Conservation (phyloP, 75 land plant species). For the Gnetum montanum region DNA sequence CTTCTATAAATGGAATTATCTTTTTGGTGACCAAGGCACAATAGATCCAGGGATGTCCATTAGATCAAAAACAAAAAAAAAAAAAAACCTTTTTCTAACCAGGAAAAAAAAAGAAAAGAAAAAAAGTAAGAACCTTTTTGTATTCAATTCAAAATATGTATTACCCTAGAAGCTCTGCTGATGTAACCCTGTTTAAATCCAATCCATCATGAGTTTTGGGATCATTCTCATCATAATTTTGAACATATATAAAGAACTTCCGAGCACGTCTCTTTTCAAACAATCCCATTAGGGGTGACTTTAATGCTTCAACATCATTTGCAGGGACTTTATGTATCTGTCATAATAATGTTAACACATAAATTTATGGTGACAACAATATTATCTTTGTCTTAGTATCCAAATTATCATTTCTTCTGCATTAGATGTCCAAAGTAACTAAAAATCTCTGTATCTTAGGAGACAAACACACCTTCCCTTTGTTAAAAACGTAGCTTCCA, state of each 20-base stretch:
- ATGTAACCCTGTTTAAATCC: slow-evolving; percentile 49
- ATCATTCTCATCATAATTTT: slow-evolving; percentile 48
- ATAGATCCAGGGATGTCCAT: not conserved
- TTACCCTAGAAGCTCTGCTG: slow-evolving; percentile 49
- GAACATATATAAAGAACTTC: slow-evolving; percentile 63
- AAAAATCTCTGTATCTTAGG: too few relatives aligned
- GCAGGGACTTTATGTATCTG: slow-evolving; percentile 69
- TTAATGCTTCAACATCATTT: slow-evolving; percentile 64
- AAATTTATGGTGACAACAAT: slow-evolving; percentile 1
- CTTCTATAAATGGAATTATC: too few relatives aligned
- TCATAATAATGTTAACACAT: slow-evolving; percentile 2
- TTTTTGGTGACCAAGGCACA: too few relatives aligned
- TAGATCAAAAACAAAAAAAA: not conserved
- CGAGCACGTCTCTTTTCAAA: slow-evolving; percentile 72
- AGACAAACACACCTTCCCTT: slow-evolving; percentile 61
- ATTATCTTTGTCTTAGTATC: not conserved
- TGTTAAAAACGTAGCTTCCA: slow-evolving; percentile 94
- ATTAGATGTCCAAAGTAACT: too few relatives aligned
- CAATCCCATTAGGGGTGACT: slow-evolving; percentile 66
- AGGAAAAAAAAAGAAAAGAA: too few relatives aligned
- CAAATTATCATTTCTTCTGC: too few relatives aligned
- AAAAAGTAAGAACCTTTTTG: too few relatives aligned
- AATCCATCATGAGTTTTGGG: slow-evolving; percentile 59
- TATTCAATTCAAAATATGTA: too few relatives aligned
- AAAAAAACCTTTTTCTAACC: too few relatives aligned